A percentile compares a stretch with the other conserved stretches of the same genome.
These are phyloP conservation scores for Aspergillus ibericus DNA, from an alignment of 2,329 filamentous ascomycete genomes.

Conservation along the genomic window DNA sequence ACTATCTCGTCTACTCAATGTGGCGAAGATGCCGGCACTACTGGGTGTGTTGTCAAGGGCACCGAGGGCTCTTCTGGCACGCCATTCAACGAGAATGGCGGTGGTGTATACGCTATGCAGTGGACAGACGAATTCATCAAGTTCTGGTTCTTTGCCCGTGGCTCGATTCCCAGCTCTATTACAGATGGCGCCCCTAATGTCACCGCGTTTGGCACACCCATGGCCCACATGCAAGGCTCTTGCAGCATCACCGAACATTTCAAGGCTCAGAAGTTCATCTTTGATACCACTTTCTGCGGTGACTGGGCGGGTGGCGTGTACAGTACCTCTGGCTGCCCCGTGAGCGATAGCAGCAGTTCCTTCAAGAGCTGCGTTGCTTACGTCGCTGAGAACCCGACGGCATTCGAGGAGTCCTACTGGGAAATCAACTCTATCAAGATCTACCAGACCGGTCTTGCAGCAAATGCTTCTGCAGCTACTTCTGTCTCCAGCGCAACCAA, in stretches of 20 bases:
- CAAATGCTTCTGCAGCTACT: not conserved
- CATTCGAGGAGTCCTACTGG: conserved; percentile 76
- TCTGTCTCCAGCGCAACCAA: conserved; percentile 9
- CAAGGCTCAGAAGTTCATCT: conserved; percentile 44
- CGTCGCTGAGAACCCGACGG: conserved; percentile 67
- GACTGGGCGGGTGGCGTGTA: conserved; percentile 55
- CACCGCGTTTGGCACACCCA: conserved; percentile 47
- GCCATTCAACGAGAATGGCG: conserved; percentile 53
- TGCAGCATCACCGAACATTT: conserved; percentile 46
- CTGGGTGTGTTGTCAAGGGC: conserved; percentile 45
- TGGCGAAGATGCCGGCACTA: conserved; percentile 41
- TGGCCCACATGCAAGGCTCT: conserved; percentile 45
- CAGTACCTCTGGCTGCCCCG: conserved; percentile 51
- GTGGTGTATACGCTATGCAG: conserved; percentile 53
- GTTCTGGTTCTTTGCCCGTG: conserved; percentile 55
- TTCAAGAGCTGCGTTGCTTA: conserved; percentile 69
- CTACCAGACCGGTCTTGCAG: conserved; percentile 49
- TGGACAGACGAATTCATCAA: conserved; percentile 48
- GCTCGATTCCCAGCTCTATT: conserved; percentile 48
- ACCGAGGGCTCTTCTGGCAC: conserved; percentile 50
- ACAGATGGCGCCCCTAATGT: conserved; percentile 45
- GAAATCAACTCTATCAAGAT: conserved; percentile 70
- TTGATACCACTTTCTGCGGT: conserved; percentile 57
- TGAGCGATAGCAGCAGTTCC: conserved; percentile 61
- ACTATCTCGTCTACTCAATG: conserved; percentile 50